A percentile compares a stretch with the other conserved stretches of the same genome.
phyloP scores from a whole-genome alignment of 768 basidiomycete species.

The Boletus coccyginus region DNA sequence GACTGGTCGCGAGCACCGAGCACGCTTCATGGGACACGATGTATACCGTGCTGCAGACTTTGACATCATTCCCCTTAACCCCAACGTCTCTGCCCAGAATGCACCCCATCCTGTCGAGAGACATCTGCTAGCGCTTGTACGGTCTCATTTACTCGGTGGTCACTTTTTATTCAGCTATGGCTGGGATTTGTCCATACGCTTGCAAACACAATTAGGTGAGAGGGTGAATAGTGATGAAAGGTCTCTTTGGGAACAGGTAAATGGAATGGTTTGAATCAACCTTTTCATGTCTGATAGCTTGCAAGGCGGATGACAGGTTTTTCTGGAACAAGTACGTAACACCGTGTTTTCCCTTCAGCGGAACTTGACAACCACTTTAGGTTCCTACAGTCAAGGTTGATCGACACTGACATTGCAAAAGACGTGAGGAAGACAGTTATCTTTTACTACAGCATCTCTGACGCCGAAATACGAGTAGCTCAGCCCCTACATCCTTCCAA shows the following conservation, averaged over 20 bases:
- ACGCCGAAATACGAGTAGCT: slow-evolving; percentile 48
- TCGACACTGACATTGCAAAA: slow-evolving; percentile 52
- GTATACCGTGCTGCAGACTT: slow-evolving; percentile 90
- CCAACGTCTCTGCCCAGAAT: slow-evolving; percentile 60
- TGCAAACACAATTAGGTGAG: slow-evolving; percentile 78
- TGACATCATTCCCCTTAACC: slow-evolving; percentile 84
- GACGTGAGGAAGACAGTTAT: slow-evolving; percentile 50
- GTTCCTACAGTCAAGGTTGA: slow-evolving; percentile 60
- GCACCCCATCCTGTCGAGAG: slow-evolving; percentile 85
- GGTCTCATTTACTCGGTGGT: slow-evolving; percentile 78
- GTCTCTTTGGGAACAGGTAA: slow-evolving; percentile 76
- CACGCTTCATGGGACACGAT: slow-evolving; percentile 79
- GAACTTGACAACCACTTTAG: slow-evolving; percentile 22
- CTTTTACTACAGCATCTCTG: neutral
- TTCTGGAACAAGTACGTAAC: slow-evolving; percentile 83
- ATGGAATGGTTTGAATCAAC: slow-evolving; percentile 22
- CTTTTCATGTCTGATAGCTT: slow-evolving; percentile 9
- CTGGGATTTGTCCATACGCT: slow-evolving; percentile 83
- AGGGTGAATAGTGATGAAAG: slow-evolving; percentile 49
- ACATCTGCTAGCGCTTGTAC: slow-evolving; percentile 82
- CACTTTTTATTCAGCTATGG: slow-evolving; percentile 87
- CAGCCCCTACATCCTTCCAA: slow-evolving; percentile 84
- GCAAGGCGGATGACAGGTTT: slow-evolving; percentile 89
- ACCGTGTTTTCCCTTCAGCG: neutral
- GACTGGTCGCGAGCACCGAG: slow-evolving; percentile 76